Base-by-base conservation (phyloP, 1,139 yeast genomes). In the Geotrichum candidum region DNA sequence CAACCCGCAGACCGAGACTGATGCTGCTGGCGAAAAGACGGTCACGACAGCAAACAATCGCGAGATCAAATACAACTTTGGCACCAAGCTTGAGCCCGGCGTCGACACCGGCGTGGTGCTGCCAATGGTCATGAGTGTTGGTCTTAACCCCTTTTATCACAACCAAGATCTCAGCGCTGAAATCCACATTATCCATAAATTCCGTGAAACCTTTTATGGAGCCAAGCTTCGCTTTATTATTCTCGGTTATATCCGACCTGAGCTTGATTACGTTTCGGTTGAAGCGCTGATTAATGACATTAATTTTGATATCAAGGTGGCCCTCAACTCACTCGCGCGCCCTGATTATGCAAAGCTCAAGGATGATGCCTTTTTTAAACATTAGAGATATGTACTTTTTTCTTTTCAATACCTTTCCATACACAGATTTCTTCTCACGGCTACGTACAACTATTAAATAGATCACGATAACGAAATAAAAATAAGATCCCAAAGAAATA, bases 51-150 rank as follows among this genome's bases (percentile, higher is more conserved):
- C 31, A 33, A 62, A 53, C 35, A 60, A 56, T 46, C 55, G 69
- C 15, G 71, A 60, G 71, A 82, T 64, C 81, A 88, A 51, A 74
- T 77, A 63, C 72, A 86, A 86, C 66, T 84, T 84, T 70, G 97
- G 97, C 0, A 68, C 76, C 10, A 69, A 74, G 23, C 73, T 90
- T 52, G 63, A 68, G 1, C 71, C 67, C 0, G 70, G 70, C 0
- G 81, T 79, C 13, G 83, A 82, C 56, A 68, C 78, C 23, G 75
- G 74, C 18, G 75, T 74, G 15, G 80, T 80, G 0, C 78, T 85
- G 35, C 97, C 97, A 0, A 90, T 91, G 87, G 98, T 92, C 25
- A 87, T 92, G 90, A 90, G 96, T 23, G 82, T 95, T 33, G 99
- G 99, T 1, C 90, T 91, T 90, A 95, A 94, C 72, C 99, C 99